Evolutionary conservation across 2,329 filamentous ascomycete genomes (phyloP).

Genomic region (Colletotrichum horii): DNA sequence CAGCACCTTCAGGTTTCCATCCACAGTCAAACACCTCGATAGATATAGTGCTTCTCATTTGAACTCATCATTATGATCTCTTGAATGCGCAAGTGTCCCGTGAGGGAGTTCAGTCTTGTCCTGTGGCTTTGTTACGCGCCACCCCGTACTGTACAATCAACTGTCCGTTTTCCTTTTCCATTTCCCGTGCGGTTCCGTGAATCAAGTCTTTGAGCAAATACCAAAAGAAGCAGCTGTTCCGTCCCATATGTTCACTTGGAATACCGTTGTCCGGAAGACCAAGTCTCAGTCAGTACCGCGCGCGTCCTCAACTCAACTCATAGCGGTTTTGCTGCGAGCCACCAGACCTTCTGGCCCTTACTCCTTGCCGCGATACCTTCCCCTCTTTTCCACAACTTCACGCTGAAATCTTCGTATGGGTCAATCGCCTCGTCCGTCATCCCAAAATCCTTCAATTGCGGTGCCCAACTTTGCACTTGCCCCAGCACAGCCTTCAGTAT

Average conservation of each 20-base stretch:
- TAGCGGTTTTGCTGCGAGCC: slow-evolving; percentile 13
- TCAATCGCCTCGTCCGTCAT: slow-evolving; percentile 14
- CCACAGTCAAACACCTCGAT: background rate
- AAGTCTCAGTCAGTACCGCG: background rate
- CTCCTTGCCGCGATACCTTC: slow-evolving; percentile 2
- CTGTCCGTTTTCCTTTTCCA: background rate
- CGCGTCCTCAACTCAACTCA: background rate
- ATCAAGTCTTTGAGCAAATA: background rate
- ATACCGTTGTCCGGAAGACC: background rate
- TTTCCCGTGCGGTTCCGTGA: background rate
- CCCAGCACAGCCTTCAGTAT: slow-evolving; percentile 7
- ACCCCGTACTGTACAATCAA: background rate
- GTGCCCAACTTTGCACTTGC: slow-evolving; percentile 10
- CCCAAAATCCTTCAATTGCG: background rate
- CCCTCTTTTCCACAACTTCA: slow-evolving; percentile 16
- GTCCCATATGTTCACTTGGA: background rate
- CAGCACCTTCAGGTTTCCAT: background rate
- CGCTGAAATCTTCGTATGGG: slow-evolving; percentile 15
- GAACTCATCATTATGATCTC: background rate
- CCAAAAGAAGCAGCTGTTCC: background rate
- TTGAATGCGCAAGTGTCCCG: background rate
- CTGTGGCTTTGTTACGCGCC: background rate
- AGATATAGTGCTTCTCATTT: background rate
- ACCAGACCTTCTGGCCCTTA: slow-evolving; percentile 11
- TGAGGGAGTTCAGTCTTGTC: background rate